These are phyloP conservation scores for Vishniacozyma victoriae DNA, from an alignment of 768 basidiomycete genomes.

Conservation along the genomic window DNA sequence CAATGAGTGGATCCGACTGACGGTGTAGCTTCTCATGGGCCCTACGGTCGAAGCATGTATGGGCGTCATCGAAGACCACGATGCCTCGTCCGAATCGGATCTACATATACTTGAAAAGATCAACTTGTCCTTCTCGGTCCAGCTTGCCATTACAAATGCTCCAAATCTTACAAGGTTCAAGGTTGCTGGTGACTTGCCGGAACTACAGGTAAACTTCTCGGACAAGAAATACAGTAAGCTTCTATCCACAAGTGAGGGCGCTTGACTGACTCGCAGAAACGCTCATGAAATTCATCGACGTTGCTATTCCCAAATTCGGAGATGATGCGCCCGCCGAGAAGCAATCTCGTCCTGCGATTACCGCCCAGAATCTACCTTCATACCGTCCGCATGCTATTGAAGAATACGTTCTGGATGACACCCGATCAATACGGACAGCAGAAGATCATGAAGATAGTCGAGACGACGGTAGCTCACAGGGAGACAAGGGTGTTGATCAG, in stretches of 20 bases:
- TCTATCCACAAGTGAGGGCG: background rate
- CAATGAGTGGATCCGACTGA: background rate
- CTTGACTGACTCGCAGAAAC: slow-evolving; percentile 55
- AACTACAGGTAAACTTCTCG: slow-evolving; percentile 69
- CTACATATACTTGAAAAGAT: slow-evolving; percentile 88
- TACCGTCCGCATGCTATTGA: slow-evolving; percentile 43
- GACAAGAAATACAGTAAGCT: slow-evolving; percentile 47
- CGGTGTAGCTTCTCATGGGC: slow-evolving; percentile 75
- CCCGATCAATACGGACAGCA: slow-evolving; percentile 28
- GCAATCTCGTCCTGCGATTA: slow-evolving; percentile 26
- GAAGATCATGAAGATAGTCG: slow-evolving; percentile 47
- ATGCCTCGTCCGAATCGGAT: slow-evolving; percentile 51
- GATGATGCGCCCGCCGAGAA: slow-evolving; percentile 52
- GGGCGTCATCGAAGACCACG: slow-evolving; percentile 60
- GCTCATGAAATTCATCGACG: slow-evolving; percentile 85
- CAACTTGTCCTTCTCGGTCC: slow-evolving; percentile 78
- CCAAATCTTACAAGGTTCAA: slow-evolving; percentile 81
- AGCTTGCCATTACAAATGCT: slow-evolving; percentile 84
- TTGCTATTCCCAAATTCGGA: slow-evolving; percentile 73
- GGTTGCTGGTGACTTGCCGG: slow-evolving; percentile 78
- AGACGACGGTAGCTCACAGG: slow-evolving; percentile 18
- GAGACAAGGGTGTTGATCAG: slow-evolving; percentile 32
- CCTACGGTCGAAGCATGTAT: slow-evolving; percentile 74
- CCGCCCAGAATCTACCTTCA: slow-evolving; percentile 4
- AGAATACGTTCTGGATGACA: slow-evolving; percentile 59